phyloP scores from a whole-genome alignment of 176 grass and related monocot species.

The Alopecurus myosuroides region DNA sequence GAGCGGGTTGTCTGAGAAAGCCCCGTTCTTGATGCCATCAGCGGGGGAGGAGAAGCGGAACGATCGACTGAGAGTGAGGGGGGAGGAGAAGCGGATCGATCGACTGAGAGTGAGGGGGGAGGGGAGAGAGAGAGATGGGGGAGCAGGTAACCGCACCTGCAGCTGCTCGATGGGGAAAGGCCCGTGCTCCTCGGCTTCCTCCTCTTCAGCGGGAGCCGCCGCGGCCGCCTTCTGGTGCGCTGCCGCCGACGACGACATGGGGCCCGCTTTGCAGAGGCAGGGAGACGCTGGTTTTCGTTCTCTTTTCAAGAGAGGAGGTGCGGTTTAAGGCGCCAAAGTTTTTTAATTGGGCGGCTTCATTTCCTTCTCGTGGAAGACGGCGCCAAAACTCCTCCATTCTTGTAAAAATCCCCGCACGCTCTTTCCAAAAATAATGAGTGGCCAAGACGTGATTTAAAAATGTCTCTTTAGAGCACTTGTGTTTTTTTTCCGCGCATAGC shows the following conservation, averaged over 20 bases:
- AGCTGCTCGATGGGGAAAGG: conserved; percentile 59
- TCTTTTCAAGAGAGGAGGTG: background rate
- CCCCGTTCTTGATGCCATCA: background rate
- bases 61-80: background rate
- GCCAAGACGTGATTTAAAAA: too few species aligned
- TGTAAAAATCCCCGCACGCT: too few species aligned
- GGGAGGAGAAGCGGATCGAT: background rate
- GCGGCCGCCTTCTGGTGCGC: conserved; percentile 28
- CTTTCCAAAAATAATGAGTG: too few species aligned
- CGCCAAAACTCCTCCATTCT: background rate
- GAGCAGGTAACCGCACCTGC: conserved; percentile 24
- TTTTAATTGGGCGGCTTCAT: background rate
- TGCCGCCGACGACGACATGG: conserved; percentile 27
- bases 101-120: background rate
- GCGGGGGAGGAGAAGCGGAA: background rate
- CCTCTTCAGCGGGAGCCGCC: background rate
- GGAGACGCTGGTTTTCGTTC: background rate
- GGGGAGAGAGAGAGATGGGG: background rate
- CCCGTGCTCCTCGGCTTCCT: conserved; percentile 26
- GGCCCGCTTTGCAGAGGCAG: conserved; percentile 15
- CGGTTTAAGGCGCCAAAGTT: conserved; percentile 31
- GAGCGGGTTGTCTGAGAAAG: background rate
- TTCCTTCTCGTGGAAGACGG: conserved; percentile 12
- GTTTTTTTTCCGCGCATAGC: too few species aligned
- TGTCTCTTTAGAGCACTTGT: too few species aligned